Base-by-base conservation (phyloP, 2,329 filamentous ascomycete species). In the Biscogniauxia mediterranea region DNA sequence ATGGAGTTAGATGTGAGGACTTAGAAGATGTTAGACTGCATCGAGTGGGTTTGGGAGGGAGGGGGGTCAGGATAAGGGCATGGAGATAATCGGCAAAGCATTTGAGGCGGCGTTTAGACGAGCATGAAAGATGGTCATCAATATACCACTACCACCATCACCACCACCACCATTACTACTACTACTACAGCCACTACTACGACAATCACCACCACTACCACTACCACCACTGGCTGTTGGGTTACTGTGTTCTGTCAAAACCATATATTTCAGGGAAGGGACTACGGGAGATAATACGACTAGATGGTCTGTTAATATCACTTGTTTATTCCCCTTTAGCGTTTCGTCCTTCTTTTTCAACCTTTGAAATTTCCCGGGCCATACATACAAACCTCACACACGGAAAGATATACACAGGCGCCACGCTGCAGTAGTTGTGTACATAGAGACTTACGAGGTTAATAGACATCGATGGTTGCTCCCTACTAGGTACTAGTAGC, bases 41-140 rank as follows among this genome's bases (percentile, higher is more conserved):
- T 61, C 52, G 51, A 58, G 50, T 53, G 54, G 53, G 57, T 61
- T 64, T 64, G 46, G 64, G 54, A 61, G 62, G 25, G n/a, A 61
- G 7, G 55, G 57, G 55, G 28, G 28, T 13, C 42, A 52, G 50
- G 49, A 49, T 52, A 46, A 56, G 49, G 32, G 38, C 38, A 46
- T 46, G 5, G 38, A 17, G 15, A 46, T 11, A 46, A 32, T n/a
- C 38, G 38, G 38, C 38, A 46, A 46, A 60, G 64, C 64, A 65
- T 65, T 61, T 25, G 55, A 46, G 64, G 64, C 64, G 64, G 38
- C 38, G 38, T 46, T 46, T n/a, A 46, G 38, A 46, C 38, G 38
- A 46, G 38, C 38, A 46, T 46, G 15, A 2, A 32, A 46, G 38
- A 46, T 15, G 38, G 38, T 46, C 38, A 46, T 11, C 38, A 15